Conservation (phyloP, 1,284 basidiomycete species). For the Neolentinus lepideus region DNA sequence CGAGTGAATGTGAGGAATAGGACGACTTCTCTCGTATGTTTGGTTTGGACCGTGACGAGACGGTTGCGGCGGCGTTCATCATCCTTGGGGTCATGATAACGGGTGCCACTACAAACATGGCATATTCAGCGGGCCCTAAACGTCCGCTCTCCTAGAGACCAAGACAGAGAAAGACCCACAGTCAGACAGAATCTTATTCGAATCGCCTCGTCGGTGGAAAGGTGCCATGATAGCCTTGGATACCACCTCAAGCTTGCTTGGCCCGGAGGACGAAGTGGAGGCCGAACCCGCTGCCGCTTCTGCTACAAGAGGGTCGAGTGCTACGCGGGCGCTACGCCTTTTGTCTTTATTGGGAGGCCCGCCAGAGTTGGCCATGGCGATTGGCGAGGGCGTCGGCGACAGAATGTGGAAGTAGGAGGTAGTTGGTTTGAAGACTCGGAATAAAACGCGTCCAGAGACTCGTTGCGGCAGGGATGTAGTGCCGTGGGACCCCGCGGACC, state of each 20-base stretch:
- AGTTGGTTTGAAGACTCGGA: background rate
- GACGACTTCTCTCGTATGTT: slow-evolving; percentile 18
- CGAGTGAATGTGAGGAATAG: slow-evolving; percentile 35
- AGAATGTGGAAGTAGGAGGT: background rate
- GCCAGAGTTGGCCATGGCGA: slow-evolving; percentile 1
- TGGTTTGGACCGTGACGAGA: slow-evolving; percentile 43
- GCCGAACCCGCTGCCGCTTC: slow-evolving; percentile 7
- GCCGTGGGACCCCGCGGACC: background rate
- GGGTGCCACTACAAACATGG: slow-evolving; percentile 62
- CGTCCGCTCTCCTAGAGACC: background rate
- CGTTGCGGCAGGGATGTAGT: slow-evolving; percentile 1
- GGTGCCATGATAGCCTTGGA: slow-evolving; percentile 62
- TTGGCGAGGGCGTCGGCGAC: slow-evolving; percentile 16
- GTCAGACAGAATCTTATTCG: slow-evolving; percentile 62
- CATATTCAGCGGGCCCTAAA: background rate
- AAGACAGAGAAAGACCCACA: slow-evolving; percentile 36
- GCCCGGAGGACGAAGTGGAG: slow-evolving; percentile 11
- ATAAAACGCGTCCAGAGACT: slow-evolving; percentile 2
- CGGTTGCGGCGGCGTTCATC: slow-evolving; percentile 59
- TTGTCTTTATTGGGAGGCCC: slow-evolving; percentile 9
- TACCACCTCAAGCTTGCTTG: slow-evolving; percentile 48
- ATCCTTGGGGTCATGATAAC: slow-evolving; percentile 86
- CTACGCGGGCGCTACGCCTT: slow-evolving; percentile 25
- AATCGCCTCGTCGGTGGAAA: slow-evolving; percentile 64
- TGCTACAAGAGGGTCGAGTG: slow-evolving; percentile 28